Evolutionary conservation across 225 moss, liverwort and hornwort species (phyloP).

Genomic region (Thuidium tamariscinum): DNA sequence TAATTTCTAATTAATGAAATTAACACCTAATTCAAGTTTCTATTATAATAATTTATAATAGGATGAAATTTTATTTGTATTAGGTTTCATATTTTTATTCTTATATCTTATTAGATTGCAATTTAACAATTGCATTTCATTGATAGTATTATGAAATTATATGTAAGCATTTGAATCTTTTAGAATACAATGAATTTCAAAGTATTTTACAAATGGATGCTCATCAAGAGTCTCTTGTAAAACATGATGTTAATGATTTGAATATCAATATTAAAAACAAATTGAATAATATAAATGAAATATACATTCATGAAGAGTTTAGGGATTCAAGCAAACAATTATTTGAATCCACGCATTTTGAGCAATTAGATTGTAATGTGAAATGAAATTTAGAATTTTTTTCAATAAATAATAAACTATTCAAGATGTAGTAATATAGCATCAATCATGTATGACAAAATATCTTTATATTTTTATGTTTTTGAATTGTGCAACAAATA

Average conservation of each 20-base stretch:
- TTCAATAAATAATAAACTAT: neutral
- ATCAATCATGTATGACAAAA: neutral
- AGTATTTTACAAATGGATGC: neutral
- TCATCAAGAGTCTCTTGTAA: neutral
- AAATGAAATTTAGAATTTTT: neutral
- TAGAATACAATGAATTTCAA: neutral
- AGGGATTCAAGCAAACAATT: neutral
- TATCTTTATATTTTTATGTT: neutral
- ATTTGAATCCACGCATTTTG: neutral
- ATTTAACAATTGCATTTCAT: neutral
- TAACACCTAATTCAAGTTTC: neutral
- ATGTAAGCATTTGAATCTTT: neutral
- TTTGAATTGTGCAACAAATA: no score
- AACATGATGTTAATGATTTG: neutral
- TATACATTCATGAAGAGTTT: neutral
- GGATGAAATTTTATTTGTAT: neutral
- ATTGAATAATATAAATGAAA: neutral
- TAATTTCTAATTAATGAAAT: no score
- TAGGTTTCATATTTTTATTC: no score
- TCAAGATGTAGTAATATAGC: neutral
- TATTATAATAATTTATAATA: neutral
- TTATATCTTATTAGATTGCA: neutral
- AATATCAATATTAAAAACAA: neutral
- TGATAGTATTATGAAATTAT: neutral
- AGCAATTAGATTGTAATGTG: neutral